phyloP scores from a whole-genome alignment of 371 early-diverging fungal genomes.

The Syncephalastrum monosporum region DNA sequence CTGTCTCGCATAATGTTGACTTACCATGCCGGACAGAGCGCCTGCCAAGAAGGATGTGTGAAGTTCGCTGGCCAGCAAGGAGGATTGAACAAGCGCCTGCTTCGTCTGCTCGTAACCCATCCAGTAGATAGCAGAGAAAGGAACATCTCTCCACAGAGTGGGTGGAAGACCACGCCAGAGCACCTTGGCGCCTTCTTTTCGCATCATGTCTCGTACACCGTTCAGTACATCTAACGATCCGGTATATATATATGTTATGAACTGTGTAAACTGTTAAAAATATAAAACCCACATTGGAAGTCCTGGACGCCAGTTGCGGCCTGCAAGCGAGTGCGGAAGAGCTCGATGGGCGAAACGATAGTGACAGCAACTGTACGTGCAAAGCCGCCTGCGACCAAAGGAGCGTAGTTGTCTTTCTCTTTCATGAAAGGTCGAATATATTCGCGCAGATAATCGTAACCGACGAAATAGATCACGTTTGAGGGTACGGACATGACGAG shows the following conservation, averaged over 20 bases:
- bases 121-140: slow-evolving; percentile 92
- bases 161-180: slow-evolving; percentile 90
- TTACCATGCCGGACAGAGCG: slow-evolving; percentile 73
- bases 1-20: not conserved
- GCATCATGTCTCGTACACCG: slow-evolving; percentile 64
- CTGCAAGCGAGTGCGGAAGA: slow-evolving; percentile 90
- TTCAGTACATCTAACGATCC: slow-evolving; percentile 48
- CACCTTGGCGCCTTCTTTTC: slow-evolving; percentile 54
- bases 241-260: not conserved
- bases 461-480: slow-evolving; percentile 92
- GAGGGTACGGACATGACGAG: slow-evolving; percentile 89
- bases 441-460: slow-evolving; percentile 86
- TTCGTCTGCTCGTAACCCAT: slow-evolving; percentile 80
- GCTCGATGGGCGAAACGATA: slow-evolving; percentile 86
- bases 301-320: slow-evolving; percentile 50
- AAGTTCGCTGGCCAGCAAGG: slow-evolving; percentile 23
- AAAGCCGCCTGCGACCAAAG: slow-evolving; percentile 77
- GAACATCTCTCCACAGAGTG: slow-evolving; percentile 94
- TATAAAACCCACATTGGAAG: slow-evolving; percentile 33
- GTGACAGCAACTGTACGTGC: slow-evolving; percentile 84
- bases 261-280: not conserved
- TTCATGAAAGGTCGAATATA: slow-evolving; percentile 7
- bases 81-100: slow-evolving; percentile 4
- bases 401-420: slow-evolving; percentile 41
- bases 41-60: slow-evolving; percentile 68